Evolutionary conservation across 306 rosid species (phyloP).

Genomic region (Inga leiocalycina): DNA sequence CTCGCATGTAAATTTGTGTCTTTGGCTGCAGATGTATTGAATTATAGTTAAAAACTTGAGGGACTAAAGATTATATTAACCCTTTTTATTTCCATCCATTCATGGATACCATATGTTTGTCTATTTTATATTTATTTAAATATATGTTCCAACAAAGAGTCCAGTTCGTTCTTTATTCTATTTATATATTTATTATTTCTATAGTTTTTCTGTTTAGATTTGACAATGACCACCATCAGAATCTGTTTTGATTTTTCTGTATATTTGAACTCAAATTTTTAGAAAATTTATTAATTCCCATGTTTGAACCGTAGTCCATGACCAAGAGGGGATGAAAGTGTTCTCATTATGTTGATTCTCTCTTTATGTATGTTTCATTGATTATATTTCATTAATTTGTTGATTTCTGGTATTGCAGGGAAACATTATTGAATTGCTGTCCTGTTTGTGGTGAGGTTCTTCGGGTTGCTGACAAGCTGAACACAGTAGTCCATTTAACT

Average conservation of each 20-base stretch:
- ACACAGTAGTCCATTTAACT: conserved; percentile 77
- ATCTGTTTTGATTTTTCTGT: neutral
- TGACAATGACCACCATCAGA: neutral
- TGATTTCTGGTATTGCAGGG: conserved; percentile 62
- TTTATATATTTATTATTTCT: neutral
- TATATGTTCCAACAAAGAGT: neutral
- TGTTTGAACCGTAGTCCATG: neutral
- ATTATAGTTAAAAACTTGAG: no score
- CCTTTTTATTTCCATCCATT: neutral
- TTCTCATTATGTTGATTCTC: neutral
- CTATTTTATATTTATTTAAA: neutral
- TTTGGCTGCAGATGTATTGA: neutral
- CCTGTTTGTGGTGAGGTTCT: conserved; percentile 98
- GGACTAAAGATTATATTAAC: no score
- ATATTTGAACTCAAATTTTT: neutral
- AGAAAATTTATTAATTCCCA: neutral
- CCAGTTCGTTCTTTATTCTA: neutral
- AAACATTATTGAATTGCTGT: conserved; percentile 79
- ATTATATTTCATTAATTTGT: conserved; percentile 25
- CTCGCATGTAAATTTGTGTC: neutral
- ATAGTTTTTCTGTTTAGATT: neutral
- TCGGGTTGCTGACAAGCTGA: conserved; percentile 72
- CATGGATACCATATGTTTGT: neutral
- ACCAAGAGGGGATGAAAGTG: neutral
- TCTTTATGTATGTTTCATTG: neutral